phyloP scores from a whole-genome alignment of 2,329 filamentous ascomycete genomes.

The Fusarium begoniae region DNA sequence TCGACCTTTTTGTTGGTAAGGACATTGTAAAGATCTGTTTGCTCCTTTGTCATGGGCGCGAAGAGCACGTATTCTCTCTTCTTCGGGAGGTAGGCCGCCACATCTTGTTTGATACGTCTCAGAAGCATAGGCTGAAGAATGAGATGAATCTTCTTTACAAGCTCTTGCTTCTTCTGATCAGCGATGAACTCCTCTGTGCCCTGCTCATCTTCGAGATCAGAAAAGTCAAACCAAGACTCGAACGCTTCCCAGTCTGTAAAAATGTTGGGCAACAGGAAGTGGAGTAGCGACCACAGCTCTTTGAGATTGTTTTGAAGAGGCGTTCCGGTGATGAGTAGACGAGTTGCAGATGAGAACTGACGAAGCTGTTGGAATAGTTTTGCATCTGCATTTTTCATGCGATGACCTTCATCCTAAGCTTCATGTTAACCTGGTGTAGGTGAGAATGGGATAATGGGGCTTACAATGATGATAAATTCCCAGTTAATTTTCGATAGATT shows the following conservation, averaged over 20 bases:
- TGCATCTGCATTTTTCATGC: conserved; percentile 96
- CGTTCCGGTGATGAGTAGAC: conserved; percentile 92
- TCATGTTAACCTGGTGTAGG: conserved; percentile 28
- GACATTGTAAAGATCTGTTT: conserved; percentile 85
- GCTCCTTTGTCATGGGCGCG: conserved; percentile 88
- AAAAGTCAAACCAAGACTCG: conserved; percentile 97
- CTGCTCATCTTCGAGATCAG: conserved; percentile 84
- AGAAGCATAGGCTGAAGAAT: conserved; percentile 92
- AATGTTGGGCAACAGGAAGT: conserved; percentile 91
- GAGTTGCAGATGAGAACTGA: conserved; percentile 88
- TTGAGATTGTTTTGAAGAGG: conserved; percentile 95
- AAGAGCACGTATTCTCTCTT: conserved; percentile 97
- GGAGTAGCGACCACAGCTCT: conserved; percentile 92
- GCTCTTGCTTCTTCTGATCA: conserved; percentile 69
- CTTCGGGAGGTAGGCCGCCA: conserved; percentile 89
- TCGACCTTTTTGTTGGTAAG: conserved; percentile 67
- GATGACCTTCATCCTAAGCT: conserved; percentile 86
- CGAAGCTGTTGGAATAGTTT: conserved; percentile 89
- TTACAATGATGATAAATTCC: conserved; percentile 95
- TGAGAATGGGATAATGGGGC: conserved; percentile 33
- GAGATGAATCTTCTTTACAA: conserved; percentile 81
- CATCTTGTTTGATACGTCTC: conserved; percentile 89
- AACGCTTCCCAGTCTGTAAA: conserved; percentile 95
- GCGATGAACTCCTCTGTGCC: conserved; percentile 81
- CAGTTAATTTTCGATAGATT: conserved; percentile 85